These are phyloP conservation scores for Marsdenia floribunda DNA, from an alignment of 257 asterid genomes.

Conservation along the genomic window DNA sequence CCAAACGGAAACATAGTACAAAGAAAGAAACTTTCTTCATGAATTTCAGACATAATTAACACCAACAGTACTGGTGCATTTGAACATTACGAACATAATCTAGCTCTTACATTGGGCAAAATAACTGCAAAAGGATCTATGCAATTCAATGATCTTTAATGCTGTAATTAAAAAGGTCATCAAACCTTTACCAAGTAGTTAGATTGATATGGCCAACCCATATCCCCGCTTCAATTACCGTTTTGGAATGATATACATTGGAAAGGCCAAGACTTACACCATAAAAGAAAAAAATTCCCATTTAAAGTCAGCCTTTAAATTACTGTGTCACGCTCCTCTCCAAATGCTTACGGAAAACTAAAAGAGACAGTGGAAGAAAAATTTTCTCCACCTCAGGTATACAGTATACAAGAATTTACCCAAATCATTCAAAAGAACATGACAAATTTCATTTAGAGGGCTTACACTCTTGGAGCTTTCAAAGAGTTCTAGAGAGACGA, in stretches of 20 bases:
- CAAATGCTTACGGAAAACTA: not conserved
- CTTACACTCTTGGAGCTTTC: slow-evolving; percentile 58
- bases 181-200: not conserved
- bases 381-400: not conserved
- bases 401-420: not conserved
- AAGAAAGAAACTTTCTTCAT: not conserved
- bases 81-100: not conserved
- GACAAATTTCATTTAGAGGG: not conserved
- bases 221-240: not conserved
- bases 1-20: not conserved
- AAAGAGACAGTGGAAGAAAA: not conserved
- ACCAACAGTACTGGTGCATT: not conserved
- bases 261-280: not conserved
- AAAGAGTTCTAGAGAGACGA: slow-evolving; percentile 47
- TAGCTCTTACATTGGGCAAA: not conserved
- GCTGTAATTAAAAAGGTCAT: not conserved
- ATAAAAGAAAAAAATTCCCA: not conserved
- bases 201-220: not conserved
- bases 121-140: not conserved
- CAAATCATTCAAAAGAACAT: not conserved
- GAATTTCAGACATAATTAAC: not conserved
- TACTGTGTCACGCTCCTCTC: not conserved
- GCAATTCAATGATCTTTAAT: not conserved
- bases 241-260: not conserved
- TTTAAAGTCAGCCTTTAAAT: not conserved